Evolutionary conservation across 257 asterid species (phyloP), one percentile per base, ranked within the genome.

Genomic region (Penstemon barbatus): DNA sequence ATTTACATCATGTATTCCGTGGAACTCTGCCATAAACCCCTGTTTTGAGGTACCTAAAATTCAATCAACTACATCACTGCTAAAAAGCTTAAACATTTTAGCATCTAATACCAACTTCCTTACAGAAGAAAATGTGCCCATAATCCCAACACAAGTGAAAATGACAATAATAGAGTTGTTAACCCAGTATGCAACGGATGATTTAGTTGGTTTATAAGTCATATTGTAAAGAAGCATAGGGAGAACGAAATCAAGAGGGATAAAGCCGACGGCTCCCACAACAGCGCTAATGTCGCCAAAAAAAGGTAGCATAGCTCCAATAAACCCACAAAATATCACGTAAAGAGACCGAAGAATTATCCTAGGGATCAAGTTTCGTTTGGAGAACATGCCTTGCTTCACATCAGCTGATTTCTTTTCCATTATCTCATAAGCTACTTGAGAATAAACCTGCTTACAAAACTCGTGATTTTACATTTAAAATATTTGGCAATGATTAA

Each of bases 291-390:
- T 85, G 80, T 94, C 99, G 1, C 99, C 97, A n/a, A 93, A 93
- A 81, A 93, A 93, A 51, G 99, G 99, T 51, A 93, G 54, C 99
- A 94, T 89, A 0, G 99, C 96, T n/a, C 96, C 99, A 56, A 90
- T 25, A 63, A 91, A 82, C 45, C 99, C 96, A 49, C 97, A 93
- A 18, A 88, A 57, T 44, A 79, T 59, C 78, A 93, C 79, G 62
- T 93, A 93, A 2, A 78, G 45, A 0, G 95, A 73, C 7, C 99
- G 86, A 11, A 93, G 96, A 67, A 93, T 49, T 74, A 93, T 79
- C 73, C 99, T 78, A 4, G 97, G 99, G 65, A 93, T 87, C 70
- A 88, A 56, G 78, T 93, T 93, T 77, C 99, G 68, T 67, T 57
- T 81, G 4, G 99, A 87, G 85, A 90, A 88, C 60, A 88, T 74